A percentile compares a stretch with the other conserved stretches of the same genome.
Evolutionary conservation across 2,329 filamentous ascomycete genomes (phyloP).

Genomic region (Microdochium bolleyi): DNA sequence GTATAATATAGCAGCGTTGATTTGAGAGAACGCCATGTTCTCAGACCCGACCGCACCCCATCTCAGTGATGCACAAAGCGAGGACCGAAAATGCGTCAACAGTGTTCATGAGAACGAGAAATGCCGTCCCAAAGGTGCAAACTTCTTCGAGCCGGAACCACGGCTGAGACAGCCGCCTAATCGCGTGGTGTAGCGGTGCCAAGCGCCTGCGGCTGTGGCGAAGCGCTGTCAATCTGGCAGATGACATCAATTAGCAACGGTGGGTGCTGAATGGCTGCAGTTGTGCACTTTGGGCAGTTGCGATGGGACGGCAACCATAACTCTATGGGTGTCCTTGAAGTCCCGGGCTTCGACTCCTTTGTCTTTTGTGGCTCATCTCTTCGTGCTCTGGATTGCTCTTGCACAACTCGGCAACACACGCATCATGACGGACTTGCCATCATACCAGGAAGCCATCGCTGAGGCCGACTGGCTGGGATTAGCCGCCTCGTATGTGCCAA

Average conservation of each 20-base stretch:
- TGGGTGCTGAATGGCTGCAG: background rate
- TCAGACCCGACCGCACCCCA: no score
- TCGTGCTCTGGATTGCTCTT: background rate
- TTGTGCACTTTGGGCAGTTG: background rate
- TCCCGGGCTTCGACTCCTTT: background rate
- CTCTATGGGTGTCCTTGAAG: no score
- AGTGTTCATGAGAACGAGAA: no score
- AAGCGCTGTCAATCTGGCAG: background rate
- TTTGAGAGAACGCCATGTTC: no score
- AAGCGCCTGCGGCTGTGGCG: background rate
- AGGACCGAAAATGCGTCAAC: no score
- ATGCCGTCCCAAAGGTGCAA: no score
- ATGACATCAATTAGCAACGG: background rate
- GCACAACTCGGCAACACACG: background rate
- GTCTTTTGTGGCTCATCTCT: background rate
- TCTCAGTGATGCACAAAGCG: no score
- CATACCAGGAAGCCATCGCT: conserved; percentile 42
- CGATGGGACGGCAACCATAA: background rate
- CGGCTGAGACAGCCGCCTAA: background rate
- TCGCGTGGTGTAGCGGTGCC: no score
- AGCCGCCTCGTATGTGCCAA: conserved; percentile 33
- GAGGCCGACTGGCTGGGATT: conserved; percentile 40
- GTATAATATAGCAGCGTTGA: no score
- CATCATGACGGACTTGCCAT: conserved; percentile 33
- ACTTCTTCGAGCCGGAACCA: background rate